Evolutionary conservation across 495 filamentous ascomycete genomes (phyloP).

Genomic region (Trichoderma reesei): DNA sequence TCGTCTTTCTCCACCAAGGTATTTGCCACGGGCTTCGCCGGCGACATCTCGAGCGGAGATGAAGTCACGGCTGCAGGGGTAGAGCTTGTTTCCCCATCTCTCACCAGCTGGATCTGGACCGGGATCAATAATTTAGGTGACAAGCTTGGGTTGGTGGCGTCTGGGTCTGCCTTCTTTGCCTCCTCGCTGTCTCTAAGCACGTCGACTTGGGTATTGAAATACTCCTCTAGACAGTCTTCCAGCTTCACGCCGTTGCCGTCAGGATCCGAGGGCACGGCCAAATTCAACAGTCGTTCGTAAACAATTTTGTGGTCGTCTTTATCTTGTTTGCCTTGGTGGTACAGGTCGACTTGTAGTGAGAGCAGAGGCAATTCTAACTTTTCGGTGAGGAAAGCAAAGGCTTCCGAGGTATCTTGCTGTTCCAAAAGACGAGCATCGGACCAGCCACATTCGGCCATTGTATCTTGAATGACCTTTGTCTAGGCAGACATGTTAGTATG

Average conservation of each 20-base stretch:
- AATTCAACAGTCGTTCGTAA: slow-evolving; percentile 83
- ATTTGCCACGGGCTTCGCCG: background rate
- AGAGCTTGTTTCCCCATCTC: slow-evolving; percentile 21
- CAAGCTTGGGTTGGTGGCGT: background rate
- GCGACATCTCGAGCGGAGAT: slow-evolving; percentile 1
- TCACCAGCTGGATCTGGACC: slow-evolving; percentile 28
- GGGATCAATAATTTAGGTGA: background rate
- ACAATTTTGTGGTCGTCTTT: slow-evolving; percentile 89
- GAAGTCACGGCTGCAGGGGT: background rate
- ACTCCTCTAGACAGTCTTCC: slow-evolving; percentile 84
- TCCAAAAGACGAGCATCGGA: slow-evolving; percentile 60
- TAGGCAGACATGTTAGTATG: slow-evolving; percentile 32
- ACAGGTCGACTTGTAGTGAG: slow-evolving; percentile 89
- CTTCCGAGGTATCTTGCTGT: slow-evolving; percentile 93
- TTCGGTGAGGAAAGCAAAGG: slow-evolving; percentile 88
- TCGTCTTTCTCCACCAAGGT: background rate
- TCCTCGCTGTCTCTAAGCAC: slow-evolving; percentile 60
- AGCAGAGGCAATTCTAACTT: slow-evolving; percentile 79
- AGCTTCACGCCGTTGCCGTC: slow-evolving; percentile 58
- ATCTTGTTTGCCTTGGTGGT: slow-evolving; percentile 75
- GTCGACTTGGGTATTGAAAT: slow-evolving; percentile 92
- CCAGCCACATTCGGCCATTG: slow-evolving; percentile 87
- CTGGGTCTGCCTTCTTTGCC: slow-evolving; percentile 39
- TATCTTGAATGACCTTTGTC: slow-evolving; percentile 74
- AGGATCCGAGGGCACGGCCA: slow-evolving; percentile 64